Base-by-base conservation (phyloP, 805 yeast genomes). In the Kuraishia floccosa region DNA sequence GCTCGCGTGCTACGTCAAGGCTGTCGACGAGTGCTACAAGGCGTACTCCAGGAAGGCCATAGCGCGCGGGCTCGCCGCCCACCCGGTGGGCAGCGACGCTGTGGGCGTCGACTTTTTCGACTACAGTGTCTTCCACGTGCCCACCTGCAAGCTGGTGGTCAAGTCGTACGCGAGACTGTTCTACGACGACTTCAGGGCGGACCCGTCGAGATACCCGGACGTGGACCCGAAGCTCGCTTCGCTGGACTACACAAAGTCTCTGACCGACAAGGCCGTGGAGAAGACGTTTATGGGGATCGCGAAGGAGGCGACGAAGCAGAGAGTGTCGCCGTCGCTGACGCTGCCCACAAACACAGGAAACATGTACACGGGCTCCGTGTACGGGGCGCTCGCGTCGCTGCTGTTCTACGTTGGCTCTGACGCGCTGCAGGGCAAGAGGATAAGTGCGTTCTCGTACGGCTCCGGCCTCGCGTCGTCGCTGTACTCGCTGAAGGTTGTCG, bases 321-420 rank as follows among this genome's bases (percentile, higher is more conserved):
- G 84, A 56, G 85, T 91, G 35, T 64, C 65, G 31, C 91, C 95
- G 22, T 76, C 94, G 13, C 65, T 91, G 56, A 66, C 62, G 44
- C 85, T 86, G 27, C 89, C 97, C 51, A 89, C 97, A 40, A 89
- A 89, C 62, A 85, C 94, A 39, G 99, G 99, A 62, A 91, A 91
- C 71, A 81, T 87, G 83, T 91, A 91, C 72, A 84, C 97, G 27
- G 97, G 87, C 40, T 83, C 96, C 22, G 76, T 85, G 29, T 91
- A 82, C 71, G 77, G 94, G 22, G 72, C 95, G 6, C 68, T 91
- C 36, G 69, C 89, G 20, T 89, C 97, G 10, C 63, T 85, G 41
- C 65, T 91, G 46, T 73, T 68, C 52, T 81, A 66, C 51, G 80
- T 79, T 39, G 87, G 84, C 27, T 68, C 71, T 33, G 91, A 77